Evolutionary conservation across 2,329 filamentous ascomycete species (phyloP), one percentile per base, ranked within the genome.

Genomic region (Penicillium sclerotiorum): DNA sequence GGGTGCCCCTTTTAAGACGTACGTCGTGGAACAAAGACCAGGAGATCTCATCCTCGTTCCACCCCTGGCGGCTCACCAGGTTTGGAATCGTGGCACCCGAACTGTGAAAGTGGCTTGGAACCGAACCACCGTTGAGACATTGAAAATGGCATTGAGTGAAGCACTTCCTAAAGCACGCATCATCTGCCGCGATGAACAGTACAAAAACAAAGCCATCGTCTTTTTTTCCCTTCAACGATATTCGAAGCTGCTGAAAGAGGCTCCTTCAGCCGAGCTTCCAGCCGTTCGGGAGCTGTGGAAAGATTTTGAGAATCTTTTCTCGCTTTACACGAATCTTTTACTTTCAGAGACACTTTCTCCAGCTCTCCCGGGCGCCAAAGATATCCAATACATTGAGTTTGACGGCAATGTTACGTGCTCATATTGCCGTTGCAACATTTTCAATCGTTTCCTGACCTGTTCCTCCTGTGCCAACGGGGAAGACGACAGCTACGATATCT

Each of bases 21-120:
- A 95, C 64, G 81, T 97, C 9, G 90, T 96, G 11, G 91, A 97
- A 65, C 94, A 99, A 69, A 87, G 81, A 50, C 84, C 86, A 6
- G 94, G 94, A 4, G 94, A 99, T 65, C 91, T 97, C 59, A 94
- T 99, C 51, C 79, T 99, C 1, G 88, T 99, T 21, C 94, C 94
- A 13, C 92, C 94, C 4, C 76, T 97, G 15, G 94, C 94, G 3
- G 91, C 93, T 0, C 94, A 99, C 70, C 94, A 99, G 68, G 94
- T 99, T 8, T 99, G 94, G 94, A 99, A 99, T 66, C 84, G 93
- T 41, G 94, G 94, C 17, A 96, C 93, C 2, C 81, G 92, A 37
- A 99, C 94, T 0, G 90, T 97, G 82, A 99, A 99, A 68, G 91
- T 95, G 7, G 94, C 94, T 0, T 99, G 94, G 94, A 99, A 99